Percentiles rank a stretch among this genome's conserved stretches.
Conservation (phyloP, 768 basidiomycete genomes). For the Leccinum obscurum region DNA sequence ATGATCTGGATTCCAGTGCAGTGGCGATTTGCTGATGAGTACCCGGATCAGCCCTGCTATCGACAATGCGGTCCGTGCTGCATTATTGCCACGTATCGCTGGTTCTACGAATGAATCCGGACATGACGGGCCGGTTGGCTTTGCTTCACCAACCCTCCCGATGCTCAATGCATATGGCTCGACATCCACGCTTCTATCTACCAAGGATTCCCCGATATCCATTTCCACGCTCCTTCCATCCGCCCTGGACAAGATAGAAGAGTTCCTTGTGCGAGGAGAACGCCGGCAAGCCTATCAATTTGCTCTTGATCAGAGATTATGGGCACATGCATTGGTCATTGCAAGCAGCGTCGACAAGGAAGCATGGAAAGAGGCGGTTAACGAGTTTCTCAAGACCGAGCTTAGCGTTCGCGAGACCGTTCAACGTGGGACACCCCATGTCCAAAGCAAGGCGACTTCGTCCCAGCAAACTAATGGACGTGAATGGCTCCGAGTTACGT, state of each 20-base stretch:
- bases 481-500: conserved; percentile 77
- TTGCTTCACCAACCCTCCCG: conserved; percentile 33
- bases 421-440: conserved; percentile 13
- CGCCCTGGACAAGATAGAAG: conserved; percentile 74
- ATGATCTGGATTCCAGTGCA: background rate
- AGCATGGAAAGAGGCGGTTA: conserved; percentile 87
- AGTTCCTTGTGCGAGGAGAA: conserved; percentile 79
- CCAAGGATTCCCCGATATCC: conserved; percentile 54
- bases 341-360: conserved; percentile 92
- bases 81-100: conserved; percentile 61
- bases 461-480: conserved; percentile 46
- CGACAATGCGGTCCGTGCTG: conserved; percentile 73
- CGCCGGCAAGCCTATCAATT: conserved; percentile 84
- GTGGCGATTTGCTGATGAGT: conserved; percentile 18
- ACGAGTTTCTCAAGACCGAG: conserved; percentile 81
- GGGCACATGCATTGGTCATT: conserved; percentile 96
- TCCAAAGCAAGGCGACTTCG: conserved; percentile 21
- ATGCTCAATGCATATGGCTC: conserved; percentile 20
- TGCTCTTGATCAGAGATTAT: conserved; percentile 85
- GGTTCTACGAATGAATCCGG: conserved; percentile 23
- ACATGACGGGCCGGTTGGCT: conserved; percentile 19
- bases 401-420: conserved; percentile 46
- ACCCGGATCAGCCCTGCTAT: conserved; percentile 53
- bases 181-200: conserved; percentile 19
- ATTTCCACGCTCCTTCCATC: conserved; percentile 60